A percentile compares a stretch with the other conserved stretches of the same genome.
Conservation (phyloP, 768 basidiomycete species). For the Tylopilus plumbeoviolaceoides region DNA sequence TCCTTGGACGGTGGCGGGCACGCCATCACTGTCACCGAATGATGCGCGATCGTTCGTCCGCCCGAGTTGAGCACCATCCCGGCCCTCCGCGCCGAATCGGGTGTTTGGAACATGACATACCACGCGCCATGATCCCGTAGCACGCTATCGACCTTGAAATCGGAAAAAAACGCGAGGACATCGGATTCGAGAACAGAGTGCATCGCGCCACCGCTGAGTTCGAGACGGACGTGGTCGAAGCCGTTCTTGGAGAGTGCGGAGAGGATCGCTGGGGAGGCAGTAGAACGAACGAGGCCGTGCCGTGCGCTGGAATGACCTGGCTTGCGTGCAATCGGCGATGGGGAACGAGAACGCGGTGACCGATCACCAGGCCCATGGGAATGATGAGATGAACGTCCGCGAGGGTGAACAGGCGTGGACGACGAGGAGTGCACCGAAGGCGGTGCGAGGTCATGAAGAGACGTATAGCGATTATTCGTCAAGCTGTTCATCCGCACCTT, state of each 20-base stretch:
- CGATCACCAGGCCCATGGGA: slow-evolving; percentile 15
- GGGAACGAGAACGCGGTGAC: slow-evolving; percentile 32
- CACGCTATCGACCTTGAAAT: slow-evolving; percentile 70
- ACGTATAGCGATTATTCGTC: slow-evolving; percentile 18
- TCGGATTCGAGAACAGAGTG: slow-evolving; percentile 60
- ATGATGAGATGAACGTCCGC: slow-evolving; percentile 25
- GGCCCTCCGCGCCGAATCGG: slow-evolving; percentile 62
- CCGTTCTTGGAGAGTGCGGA: slow-evolving; percentile 58
- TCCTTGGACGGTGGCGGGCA: slow-evolving; percentile 33
- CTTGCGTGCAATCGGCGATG: slow-evolving; percentile 40
- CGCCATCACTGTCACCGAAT: slow-evolving; percentile 53
- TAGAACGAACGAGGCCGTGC: slow-evolving; percentile 19
- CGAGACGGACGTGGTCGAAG: slow-evolving; percentile 62
- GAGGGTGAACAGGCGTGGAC: slow-evolving; percentile 31
- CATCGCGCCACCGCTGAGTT: slow-evolving; percentile 42
- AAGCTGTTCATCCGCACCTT: slow-evolving; percentile 28
- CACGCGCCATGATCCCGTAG: slow-evolving; percentile 67
- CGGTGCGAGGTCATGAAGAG: slow-evolving; percentile 18
- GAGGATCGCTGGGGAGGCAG: slow-evolving; percentile 19
- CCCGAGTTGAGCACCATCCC: slow-evolving; percentile 55
- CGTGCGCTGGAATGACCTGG: slow-evolving; percentile 33
- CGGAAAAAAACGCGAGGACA: slow-evolving; percentile 62
- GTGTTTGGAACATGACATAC: slow-evolving; percentile 75
- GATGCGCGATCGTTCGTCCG: slow-evolving; percentile 53
- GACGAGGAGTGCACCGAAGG: slow-evolving; percentile 31